Conservation (phyloP, 1,284 basidiomycete genomes). For the Coriolopsis trogii region DNA sequence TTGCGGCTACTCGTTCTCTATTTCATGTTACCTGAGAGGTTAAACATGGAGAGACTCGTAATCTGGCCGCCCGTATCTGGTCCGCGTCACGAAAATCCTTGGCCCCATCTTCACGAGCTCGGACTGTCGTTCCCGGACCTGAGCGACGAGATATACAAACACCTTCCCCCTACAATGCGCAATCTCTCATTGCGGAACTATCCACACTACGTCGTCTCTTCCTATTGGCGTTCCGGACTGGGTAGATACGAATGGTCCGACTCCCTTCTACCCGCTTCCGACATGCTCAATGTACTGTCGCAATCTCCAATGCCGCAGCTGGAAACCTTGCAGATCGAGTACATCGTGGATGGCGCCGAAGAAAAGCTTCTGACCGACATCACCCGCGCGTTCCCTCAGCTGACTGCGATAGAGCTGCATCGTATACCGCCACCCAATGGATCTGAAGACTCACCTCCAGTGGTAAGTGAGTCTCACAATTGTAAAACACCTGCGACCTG, state of each 20-base stretch:
- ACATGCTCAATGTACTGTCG: background rate
- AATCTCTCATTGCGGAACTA: background rate
- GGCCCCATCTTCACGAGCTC: background rate
- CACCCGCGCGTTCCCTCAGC: background rate
- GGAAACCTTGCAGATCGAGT: background rate
- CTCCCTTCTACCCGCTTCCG: background rate
- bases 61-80: background rate
- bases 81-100: background rate
- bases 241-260: background rate
- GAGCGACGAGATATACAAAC: background rate
- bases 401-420: background rate
- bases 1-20: too few species aligned
- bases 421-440: too few species aligned
- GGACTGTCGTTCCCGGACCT: background rate
- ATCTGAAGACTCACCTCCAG: too few species aligned
- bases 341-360: background rate
- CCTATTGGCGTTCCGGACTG: background rate
- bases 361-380: background rate
- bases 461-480: too few species aligned
- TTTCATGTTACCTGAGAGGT: too few species aligned
- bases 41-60: background rate
- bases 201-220: background rate
- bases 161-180: background rate
- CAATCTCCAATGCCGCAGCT: background rate
- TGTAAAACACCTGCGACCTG: too few species aligned